These are phyloP conservation scores for Epichloe gansuensis DNA, from an alignment of 2,329 filamentous ascomycete genomes.

Conservation along the genomic window DNA sequence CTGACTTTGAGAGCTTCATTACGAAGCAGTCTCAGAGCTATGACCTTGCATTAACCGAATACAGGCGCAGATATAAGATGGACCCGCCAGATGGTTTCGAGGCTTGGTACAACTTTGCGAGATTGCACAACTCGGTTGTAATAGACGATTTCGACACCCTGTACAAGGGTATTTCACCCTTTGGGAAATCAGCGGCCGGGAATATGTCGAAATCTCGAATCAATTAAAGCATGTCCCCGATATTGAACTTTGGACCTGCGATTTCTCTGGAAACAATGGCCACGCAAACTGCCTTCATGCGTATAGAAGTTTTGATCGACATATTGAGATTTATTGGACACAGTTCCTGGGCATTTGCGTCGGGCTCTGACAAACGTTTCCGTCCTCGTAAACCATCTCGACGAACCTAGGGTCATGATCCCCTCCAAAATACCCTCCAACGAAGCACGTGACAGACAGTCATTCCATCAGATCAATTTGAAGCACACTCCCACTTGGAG, in stretches of 20 bases:
- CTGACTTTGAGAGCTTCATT: slow-evolving; percentile 19
- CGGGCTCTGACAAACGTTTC: slow-evolving; percentile 23
- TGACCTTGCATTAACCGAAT: slow-evolving; percentile 26
- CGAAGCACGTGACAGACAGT: neutral
- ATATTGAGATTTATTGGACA: slow-evolving; percentile 17
- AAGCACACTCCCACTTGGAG: neutral
- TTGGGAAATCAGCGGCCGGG: slow-evolving; percentile 22
- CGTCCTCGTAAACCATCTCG: slow-evolving; percentile 34
- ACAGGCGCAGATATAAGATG: slow-evolving; percentile 28
- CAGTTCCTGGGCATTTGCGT: slow-evolving; percentile 7
- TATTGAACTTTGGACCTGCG: slow-evolving; percentile 27
- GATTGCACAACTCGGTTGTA: slow-evolving; percentile 26
- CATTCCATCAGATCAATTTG: neutral
- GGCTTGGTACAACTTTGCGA: slow-evolving; percentile 32
- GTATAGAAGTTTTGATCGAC: slow-evolving; percentile 20
- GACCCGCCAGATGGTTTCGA: slow-evolving; percentile 35
- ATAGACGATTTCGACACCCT: slow-evolving; percentile 40
- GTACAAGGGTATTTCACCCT: slow-evolving; percentile 26
- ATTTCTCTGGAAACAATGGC: slow-evolving; percentile 13
- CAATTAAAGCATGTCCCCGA: slow-evolving; percentile 11
- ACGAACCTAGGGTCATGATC: slow-evolving; percentile 32
- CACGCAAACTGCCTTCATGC: slow-evolving; percentile 24
- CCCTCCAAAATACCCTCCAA: slow-evolving; percentile 6
- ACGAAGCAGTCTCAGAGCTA: slow-evolving; percentile 26
- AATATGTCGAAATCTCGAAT: slow-evolving; percentile 19